Evolutionary conservation across 441 rosid species (phyloP), one percentile per base, ranked within the genome.

Genomic region (Melastoma candidum): DNA sequence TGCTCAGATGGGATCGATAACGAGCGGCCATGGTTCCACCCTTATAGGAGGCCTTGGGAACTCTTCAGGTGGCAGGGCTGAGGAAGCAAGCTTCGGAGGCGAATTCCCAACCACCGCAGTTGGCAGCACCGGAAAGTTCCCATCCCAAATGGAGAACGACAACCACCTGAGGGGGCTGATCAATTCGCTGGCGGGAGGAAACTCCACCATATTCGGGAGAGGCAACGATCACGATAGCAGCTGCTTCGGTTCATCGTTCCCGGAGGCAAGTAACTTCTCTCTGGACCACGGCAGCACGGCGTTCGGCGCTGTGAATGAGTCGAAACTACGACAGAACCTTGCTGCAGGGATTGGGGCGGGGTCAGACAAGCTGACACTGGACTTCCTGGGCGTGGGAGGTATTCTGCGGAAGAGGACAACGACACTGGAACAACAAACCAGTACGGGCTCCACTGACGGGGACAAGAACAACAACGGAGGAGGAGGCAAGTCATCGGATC

Each of bases 1-100:
- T 27, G 82, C 95, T 52, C 95, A 83, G 61, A 81, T 84, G 79
- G 92, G 96, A n/a, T 77, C 95, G 39, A 74, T 77, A 26, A 73
- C 83, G 6, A 73, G 71, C 65, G 72, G 63, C 56, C 72, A 58
- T 48, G 65, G 73, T 1, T 61, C 79, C 54, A 73, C 84, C 5
- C 57, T 76, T 11, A 60, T 76, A n/a, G 71, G 81, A 47, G 74
- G 67, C 66, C 67, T 73, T 45, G 77, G 69, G 10, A 32, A 74
- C 32, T 74, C 69, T 7, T 63, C 78, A 0, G 9, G 64, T 8
- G 41, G 6, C 24, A 61, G 65, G 44, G n/a, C 49, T 53, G 54
- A 36, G 7, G 25, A 45, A 11, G 39, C 58, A 5, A 66, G 58
- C 69, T 74, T 69, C 14, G 68, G 70, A 6, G 55, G 71, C 47